A percentile compares a stretch with the other conserved stretches of the same genome.
phyloP scores from a whole-genome alignment of 139 green algal species.

The Chara braunii region DNA sequence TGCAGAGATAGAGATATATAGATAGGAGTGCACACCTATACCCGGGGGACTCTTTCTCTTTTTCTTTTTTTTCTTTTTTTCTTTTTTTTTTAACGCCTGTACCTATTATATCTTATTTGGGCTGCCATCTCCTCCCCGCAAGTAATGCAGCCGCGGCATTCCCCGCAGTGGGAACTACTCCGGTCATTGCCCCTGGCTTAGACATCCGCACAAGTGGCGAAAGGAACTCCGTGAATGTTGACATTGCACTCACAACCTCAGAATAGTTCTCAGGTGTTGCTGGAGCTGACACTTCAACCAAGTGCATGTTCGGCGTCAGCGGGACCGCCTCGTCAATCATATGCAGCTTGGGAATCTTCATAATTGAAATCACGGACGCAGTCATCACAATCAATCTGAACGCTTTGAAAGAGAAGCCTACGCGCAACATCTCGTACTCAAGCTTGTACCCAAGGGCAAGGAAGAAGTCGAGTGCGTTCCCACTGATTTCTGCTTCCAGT shows the following conservation, averaged over 20 bases:
- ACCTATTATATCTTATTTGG: not conserved
- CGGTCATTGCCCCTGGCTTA: conserved; percentile 6
- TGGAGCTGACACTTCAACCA: conserved; percentile 14
- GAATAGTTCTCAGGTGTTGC: conserved; percentile 25
- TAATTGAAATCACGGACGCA: conserved; percentile 5
- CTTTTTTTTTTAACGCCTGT: not conserved
- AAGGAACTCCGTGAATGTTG: conserved; percentile 8
- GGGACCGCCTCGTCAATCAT: conserved; percentile 13
- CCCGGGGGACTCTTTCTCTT: not conserved
- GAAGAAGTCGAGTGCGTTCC: conserved; percentile 23
- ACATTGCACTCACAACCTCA: conserved; percentile 3
- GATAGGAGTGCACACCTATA: not conserved
- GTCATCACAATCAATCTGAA: not conserved
- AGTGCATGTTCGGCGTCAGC: conserved; percentile 1
- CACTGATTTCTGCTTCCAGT: conserved; percentile 1
- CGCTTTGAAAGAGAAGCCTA: conserved; percentile 8
- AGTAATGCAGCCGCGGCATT: not conserved
- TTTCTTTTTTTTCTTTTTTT: conserved; percentile 7
- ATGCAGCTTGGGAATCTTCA: conserved; percentile 20
- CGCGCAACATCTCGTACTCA: conserved; percentile 17
- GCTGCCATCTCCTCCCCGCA: not conserved
- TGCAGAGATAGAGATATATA: not conserved
- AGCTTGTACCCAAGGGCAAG: conserved; percentile 7
- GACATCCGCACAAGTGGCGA: conserved; percentile 10
- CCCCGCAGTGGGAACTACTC: conserved; percentile 10